Percentiles rank a stretch among this genome's conserved stretches.
Evolutionary conservation across 2,329 filamentous ascomycete genomes (phyloP).

Genomic region (Claviceps capensis): DNA sequence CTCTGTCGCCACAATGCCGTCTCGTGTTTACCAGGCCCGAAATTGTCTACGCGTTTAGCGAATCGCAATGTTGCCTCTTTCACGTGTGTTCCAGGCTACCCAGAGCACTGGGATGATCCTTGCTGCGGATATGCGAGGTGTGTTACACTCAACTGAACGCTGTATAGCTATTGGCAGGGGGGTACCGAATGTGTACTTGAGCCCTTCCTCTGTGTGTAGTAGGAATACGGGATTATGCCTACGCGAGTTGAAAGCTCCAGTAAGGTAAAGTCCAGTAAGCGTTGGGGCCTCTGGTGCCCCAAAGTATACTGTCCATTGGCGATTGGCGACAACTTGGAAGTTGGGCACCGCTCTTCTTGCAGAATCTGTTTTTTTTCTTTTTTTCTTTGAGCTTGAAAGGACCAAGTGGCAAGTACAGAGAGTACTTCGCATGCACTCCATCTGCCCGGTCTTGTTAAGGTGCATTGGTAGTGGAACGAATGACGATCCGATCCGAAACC

Average conservation of each 20-base stretch:
- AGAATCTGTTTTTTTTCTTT: not conserved
- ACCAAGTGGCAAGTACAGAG: not conserved
- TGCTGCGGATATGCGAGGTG: not conserved
- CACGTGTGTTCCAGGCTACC: not conserved
- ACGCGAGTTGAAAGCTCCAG: not conserved
- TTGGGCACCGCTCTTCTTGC: not conserved
- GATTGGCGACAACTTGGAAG: not conserved
- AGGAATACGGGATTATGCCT: not conserved
- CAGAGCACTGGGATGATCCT: constrained; percentile 2
- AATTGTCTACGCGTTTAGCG: not conserved
- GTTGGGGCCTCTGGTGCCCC: not conserved
- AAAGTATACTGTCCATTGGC: not conserved
- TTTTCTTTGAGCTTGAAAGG: not conserved
- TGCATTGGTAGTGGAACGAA: not conserved
- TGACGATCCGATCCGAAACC: not conserved
- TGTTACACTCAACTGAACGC: not conserved
- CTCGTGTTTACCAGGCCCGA: not conserved
- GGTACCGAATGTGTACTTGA: not conserved
- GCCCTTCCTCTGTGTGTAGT: not conserved
- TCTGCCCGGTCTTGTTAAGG: not conserved
- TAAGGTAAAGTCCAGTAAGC: not conserved
- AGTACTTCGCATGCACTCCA: not conserved
- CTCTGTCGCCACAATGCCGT: not conserved
- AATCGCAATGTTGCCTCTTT: not conserved
- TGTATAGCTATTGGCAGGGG: not conserved